phyloP scores from a whole-genome alignment of 345 rosid species.

The Luvunga scandens region DNA sequence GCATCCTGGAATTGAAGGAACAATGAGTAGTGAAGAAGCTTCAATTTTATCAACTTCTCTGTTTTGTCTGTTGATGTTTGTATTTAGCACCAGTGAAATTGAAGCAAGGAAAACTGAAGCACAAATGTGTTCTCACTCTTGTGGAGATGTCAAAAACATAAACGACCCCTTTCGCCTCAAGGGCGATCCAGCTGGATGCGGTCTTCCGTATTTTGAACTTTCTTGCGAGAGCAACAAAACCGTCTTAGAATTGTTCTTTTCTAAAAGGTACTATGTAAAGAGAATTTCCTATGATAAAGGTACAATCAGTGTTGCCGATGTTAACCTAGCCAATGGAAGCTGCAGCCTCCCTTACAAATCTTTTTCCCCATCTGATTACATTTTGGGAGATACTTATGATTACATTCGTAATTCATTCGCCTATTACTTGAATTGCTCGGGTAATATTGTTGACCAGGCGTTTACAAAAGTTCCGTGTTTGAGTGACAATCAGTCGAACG shows the following conservation, averaged over 20 bases:
- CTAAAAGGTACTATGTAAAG: constrained; percentile 27
- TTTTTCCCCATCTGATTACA: neutral
- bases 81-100: neutral
- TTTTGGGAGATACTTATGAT: too few relatives aligned
- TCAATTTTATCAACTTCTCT: neutral
- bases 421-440: constrained; percentile 30
- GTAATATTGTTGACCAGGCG: constrained; percentile 9
- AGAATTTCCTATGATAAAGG: constrained; percentile 19
- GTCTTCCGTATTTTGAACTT: constrained; percentile 20
- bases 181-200: constrained; percentile 31
- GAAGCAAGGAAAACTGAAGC: constrained; percentile 19
- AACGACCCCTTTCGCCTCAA: constrained; percentile 35
- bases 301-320: constrained; percentile 25
- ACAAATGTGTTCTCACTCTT: constrained; percentile 24
- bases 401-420: neutral
- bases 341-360: constrained; percentile 29
- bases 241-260: constrained; percentile 6
- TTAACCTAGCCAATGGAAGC: constrained; percentile 28
- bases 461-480: constrained; percentile 25
- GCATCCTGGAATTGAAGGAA: neutral
- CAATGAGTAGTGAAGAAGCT: constrained; percentile 8
- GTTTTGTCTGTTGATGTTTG: constrained; percentile 7
- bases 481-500: constrained; percentile 14
- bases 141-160: constrained; percentile 38
- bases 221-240: constrained; percentile 34